Base-by-base conservation (phyloP, 2,329 filamentous ascomycete genomes). In the Cordyceps javanica region DNA sequence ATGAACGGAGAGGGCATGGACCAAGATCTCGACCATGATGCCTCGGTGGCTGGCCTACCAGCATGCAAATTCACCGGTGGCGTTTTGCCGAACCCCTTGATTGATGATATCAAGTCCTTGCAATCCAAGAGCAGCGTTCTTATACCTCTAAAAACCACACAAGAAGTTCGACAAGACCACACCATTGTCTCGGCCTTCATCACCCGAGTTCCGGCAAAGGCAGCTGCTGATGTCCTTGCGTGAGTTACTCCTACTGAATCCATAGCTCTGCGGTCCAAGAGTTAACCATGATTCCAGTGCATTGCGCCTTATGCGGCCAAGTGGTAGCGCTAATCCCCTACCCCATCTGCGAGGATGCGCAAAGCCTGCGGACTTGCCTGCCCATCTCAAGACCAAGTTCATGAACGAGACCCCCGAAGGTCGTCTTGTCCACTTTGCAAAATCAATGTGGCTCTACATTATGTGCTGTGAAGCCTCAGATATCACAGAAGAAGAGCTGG, bases 321-420 rank as follows among this genome's bases (percentile, higher is more conserved):
- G 83, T 66, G 82, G 82, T 68, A 79, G 80, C 66, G 81, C 79
- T 78, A 82, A 85, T 71, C 82, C 81, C 76, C 76, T 87, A 65
- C 81, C 83, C 73, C 85, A 93, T 73, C 78, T 93, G 57, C 87
- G 89, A 62, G 82, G 89, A 69, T 90, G 90, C 69, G 88, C 86
- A 59, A 91, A 91, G 70, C 82, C 82, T 48, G 75, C 77, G 55
- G 86, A 88, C 66, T 77, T 92, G 9, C 87, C 88, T 10, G 74
- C 78, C 26, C 85, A 87, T 64, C 76, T 89, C 60, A 85, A 85
- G 69, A 76, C 78, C 6, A 76, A 80, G 60, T 82, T 81, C 62
- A 85, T 85, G 78, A 83, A 83, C 64, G 79, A 81, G 59, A 76
- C 74, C n/a, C 71, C 77, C 0, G 68, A 70, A 49, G 82, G 81